Base-by-base conservation (phyloP, 1,284 basidiomycete species). In the Papiliotrema flavescens region DNA sequence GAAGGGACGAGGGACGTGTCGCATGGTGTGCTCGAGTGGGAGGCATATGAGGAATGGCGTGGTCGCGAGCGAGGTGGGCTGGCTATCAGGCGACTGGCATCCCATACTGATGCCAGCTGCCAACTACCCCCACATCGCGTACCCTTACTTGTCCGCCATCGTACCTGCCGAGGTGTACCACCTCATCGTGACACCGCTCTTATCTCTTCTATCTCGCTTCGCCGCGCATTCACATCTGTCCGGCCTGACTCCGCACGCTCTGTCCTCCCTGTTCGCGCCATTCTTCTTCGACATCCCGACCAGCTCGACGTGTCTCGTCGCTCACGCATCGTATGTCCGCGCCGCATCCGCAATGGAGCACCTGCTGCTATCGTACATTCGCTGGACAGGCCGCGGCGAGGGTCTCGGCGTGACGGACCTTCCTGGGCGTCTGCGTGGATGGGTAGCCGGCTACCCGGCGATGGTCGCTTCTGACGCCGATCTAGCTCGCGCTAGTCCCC, bases 251-350 rank as follows among this genome's bases (percentile, higher is more conserved):
- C 89, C 89, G 1, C 86, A 88, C 26, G 85, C 87, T 1, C 80
- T 93, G 35, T 87, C 89, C 0, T 85, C 89, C n/a, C 81, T 91
- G n/a, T 94, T 94, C 73, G 88, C 87, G 0, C 89, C 87, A 5
- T 80, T 89, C 23, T 75, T 96, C 40, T 94, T 95, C 63, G 81
- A 83, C 44, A 79, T 76, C 19, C 67, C 74, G 22, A 55, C 69
- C 73, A 46, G 81, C 82, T 45, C 54, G 51, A 80, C 86, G 1
- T 90, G 90, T 75, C 85, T 87, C 54, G 82, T 84, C 64, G 84
- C 88, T 2, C 94, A 95, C 71, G 74, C 83, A 17, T 83, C 85
- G 65, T 95, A 91, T 69, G 84, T 93, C 43, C 85, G 86, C 47
- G 80, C 88, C 17, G 85, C 87, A 1, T 84, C 85, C 39, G 91